phyloP scores from a whole-genome alignment of 371 early-diverging fungal species.

The Mucor piriformis region DNA sequence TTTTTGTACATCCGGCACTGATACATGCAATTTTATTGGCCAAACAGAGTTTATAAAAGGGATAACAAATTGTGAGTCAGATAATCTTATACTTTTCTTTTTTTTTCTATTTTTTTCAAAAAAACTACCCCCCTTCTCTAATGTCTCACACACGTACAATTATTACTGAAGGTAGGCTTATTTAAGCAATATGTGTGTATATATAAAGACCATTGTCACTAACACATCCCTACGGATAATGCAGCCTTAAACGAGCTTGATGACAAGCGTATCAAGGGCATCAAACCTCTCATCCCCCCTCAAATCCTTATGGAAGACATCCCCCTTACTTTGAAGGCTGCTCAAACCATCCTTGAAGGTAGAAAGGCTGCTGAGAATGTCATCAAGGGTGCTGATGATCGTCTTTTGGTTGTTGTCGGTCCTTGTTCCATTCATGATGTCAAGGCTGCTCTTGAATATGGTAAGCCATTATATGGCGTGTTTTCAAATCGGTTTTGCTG shows the following conservation, averaged over 20 bases:
- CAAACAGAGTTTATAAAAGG: neutral
- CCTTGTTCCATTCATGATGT: conserved; percentile 95
- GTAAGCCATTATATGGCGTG: too few relatives aligned
- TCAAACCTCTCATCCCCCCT: conserved; percentile 93
- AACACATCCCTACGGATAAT: neutral
- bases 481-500: neutral
- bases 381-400: conserved; percentile 75
- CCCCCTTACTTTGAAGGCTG: conserved; percentile 64
- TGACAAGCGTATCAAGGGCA: conserved; percentile 86
- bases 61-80: conserved; percentile 22
- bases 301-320: conserved; percentile 93
- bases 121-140: conserved; percentile 1
- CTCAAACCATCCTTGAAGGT: conserved; percentile 54
- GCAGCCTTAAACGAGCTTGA: conserved; percentile 89
- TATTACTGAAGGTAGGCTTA: conserved; percentile 30
- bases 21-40: neutral
- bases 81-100: neutral
- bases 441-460: conserved; percentile 87
- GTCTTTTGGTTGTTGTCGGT: conserved; percentile 79
- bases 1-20: neutral
- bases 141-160: conserved; percentile 26
- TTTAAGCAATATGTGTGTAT: neutral
- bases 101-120: neutral
- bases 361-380: conserved; percentile 69
- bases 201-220: neutral